A percentile compares a stretch with the other conserved stretches of the same genome.
These are phyloP conservation scores for Neonectria coccinea DNA, from an alignment of 2,329 filamentous ascomycete species.

Conservation along the genomic window DNA sequence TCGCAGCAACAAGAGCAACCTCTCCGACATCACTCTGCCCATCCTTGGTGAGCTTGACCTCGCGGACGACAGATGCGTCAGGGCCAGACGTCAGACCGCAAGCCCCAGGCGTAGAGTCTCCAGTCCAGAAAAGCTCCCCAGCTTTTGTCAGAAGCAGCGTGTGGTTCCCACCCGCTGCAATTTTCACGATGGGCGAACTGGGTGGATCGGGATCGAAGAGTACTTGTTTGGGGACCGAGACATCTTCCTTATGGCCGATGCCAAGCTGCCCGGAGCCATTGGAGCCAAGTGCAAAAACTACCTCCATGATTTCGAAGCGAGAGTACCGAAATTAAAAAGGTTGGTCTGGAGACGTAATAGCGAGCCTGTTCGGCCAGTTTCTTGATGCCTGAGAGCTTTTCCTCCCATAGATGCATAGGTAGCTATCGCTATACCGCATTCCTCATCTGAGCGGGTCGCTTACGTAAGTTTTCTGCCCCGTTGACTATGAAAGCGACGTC, in stretches of 20 bases:
- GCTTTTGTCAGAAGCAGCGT: conserved; percentile 76
- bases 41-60: conserved; percentile 51
- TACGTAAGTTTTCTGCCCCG: conserved; percentile 40
- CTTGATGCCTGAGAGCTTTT: conserved; percentile 3
- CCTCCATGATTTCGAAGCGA: conserved; percentile 52
- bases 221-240: conserved; percentile 73
- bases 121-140: conserved; percentile 73
- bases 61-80: conserved; percentile 54
- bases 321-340: conserved; percentile 21
- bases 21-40: conserved; percentile 45
- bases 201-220: conserved; percentile 62
- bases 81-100: conserved; percentile 59
- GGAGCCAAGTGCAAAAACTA: conserved; percentile 77
- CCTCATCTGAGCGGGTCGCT: conserved; percentile 8
- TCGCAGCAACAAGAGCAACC: conserved; percentile 70
- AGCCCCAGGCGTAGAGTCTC: conserved; percentile 67
- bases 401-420: conserved; percentile 42
- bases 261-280: conserved; percentile 83
- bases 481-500: conserved; percentile 38
- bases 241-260: conserved; percentile 77
- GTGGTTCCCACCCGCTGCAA: conserved; percentile 84
- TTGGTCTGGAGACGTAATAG: conserved; percentile 6
- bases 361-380: conserved; percentile 4
- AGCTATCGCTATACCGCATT: conserved; percentile 43
- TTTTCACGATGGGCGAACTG: conserved; percentile 51